Base-by-base conservation (phyloP, 805 yeast genomes). In the Debaryomyces tyrocola region DNA sequence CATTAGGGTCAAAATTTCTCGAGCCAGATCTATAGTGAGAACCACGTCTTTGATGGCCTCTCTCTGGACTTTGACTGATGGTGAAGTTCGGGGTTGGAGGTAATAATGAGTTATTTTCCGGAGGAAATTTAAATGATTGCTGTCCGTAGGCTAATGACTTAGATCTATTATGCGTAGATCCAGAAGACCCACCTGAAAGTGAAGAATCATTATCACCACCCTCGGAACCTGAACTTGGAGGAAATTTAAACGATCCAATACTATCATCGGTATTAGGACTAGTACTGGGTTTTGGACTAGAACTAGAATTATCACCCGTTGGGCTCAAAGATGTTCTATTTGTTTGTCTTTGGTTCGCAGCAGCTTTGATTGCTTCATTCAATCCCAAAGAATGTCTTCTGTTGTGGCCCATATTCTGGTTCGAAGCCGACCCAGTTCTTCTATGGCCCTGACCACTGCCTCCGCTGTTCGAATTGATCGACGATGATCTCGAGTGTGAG, bases 361-460 rank as follows among this genome's bases (percentile, higher is more conserved):
- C 99, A 6, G 97, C 97, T 55, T 85, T 85, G 58, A 88, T 90
- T 10, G 98, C 98, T 67, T 92, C 99, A 44, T 84, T 84, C 47
- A 92, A 74, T 2, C 96, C 97, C 49, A 92, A 72, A 0, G 97
- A 90, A 64, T 92, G 98, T 64, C 99, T 82, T 70, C 99, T 83
- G 36, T 77, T 72, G 63, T 92, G 99, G 31, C 97, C 96, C 49
- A 74, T 69, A 35, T 56, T 61, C 44, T 43, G 42, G 43, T 57
- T 52, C 33, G 52, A 49, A 21, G 64, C 49, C 3, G 70, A 61
- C 10, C 70, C 70, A 5, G 76, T 63, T 44, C 74, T 55, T 46
- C 70, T 59, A 51, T 71, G 74, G 33, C 56, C 55, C n/a, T 48
- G 51, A 34, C 45, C 43, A 37, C 33, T 17, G 4, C 49, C 47